Evolutionary conservation across 495 filamentous ascomycete genomes (phyloP).

Genomic region (Oidiodendron maius): DNA sequence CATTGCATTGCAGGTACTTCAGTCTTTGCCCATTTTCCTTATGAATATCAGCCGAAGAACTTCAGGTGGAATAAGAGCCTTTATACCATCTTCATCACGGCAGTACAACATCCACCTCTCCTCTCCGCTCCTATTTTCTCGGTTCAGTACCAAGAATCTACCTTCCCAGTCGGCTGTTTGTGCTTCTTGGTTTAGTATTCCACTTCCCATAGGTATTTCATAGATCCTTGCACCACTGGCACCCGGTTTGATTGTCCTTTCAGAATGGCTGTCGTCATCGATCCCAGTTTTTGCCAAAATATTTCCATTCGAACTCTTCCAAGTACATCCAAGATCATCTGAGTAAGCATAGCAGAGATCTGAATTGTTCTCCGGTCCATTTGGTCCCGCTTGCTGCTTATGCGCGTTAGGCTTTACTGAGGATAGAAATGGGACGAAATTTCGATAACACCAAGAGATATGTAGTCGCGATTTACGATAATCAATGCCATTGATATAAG

Average conservation of each 20-base stretch:
- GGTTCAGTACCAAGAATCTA: slow-evolving; percentile 15
- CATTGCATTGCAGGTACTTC: background rate
- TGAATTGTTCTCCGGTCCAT: slow-evolving; percentile 19
- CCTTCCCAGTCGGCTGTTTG: slow-evolving; percentile 14
- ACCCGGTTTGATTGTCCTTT: slow-evolving; percentile 2
- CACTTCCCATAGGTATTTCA: slow-evolving; percentile 17
- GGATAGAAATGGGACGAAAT: slow-evolving; percentile 7
- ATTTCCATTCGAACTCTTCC: slow-evolving; percentile 8
- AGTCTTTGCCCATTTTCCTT: slow-evolving; percentile 12
- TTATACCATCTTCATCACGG: slow-evolving; percentile 9
- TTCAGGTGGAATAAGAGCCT: background rate
- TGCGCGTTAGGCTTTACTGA: slow-evolving; percentile 11
- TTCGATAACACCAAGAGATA: slow-evolving; percentile 19
- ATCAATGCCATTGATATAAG: slow-evolving; percentile 30
- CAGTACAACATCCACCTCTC: slow-evolving; percentile 17
- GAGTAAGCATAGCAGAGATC: slow-evolving; percentile 16
- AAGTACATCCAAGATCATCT: slow-evolving; percentile 9
- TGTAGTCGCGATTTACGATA: slow-evolving; percentile 21
- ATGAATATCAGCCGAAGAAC: background rate
- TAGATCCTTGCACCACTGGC: slow-evolving; percentile 6
- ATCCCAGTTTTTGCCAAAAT: slow-evolving; percentile 3
- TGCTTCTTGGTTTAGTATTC: slow-evolving; percentile 17
- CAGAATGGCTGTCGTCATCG: background rate
- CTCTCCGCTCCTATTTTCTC: slow-evolving; percentile 8
- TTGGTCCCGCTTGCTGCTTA: slow-evolving; percentile 20